Percentiles rank a stretch among this genome's conserved stretches.
Conservation (phyloP, 305 asterid species). For the Solanum hybrid region DNA sequence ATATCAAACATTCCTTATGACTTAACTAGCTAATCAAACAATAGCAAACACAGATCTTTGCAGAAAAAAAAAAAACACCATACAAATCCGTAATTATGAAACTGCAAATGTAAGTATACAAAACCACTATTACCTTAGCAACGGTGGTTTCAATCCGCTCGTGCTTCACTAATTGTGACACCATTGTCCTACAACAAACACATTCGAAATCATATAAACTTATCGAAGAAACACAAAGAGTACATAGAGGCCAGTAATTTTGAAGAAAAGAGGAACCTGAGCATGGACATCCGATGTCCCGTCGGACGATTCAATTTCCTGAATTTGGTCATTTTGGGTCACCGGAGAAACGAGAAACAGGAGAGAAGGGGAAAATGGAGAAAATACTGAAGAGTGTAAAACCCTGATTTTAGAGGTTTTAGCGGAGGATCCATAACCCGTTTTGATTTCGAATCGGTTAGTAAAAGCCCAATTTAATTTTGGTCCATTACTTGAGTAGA, state of each 20-base stretch:
- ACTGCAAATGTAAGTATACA: not conserved
- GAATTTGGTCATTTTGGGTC: constrained; percentile 48
- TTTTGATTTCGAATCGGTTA: not conserved
- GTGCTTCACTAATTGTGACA: constrained; percentile 84
- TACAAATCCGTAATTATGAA: not conserved
- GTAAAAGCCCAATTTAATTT: not conserved
- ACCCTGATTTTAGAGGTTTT: constrained; percentile 3
- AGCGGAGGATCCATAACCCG: not conserved
- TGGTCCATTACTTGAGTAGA: not conserved
- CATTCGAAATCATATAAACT: not conserved
- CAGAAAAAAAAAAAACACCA: not conserved
- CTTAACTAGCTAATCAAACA: not conserved
- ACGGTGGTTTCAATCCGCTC: constrained; percentile 92
- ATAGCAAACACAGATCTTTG: not conserved
- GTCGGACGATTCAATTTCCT: constrained; percentile 77
- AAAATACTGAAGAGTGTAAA: not conserved
- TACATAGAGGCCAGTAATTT: not conserved
- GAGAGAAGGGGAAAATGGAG: not conserved
- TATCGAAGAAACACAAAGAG: not conserved
- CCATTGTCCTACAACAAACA: constrained; percentile 57
- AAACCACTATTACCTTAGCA: constrained; percentile 45
- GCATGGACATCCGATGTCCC: constrained; percentile 78
- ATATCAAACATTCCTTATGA: not conserved
- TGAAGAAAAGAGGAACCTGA: constrained; percentile 29
- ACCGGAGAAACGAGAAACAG: not conserved